A percentile compares a stretch with the other conserved stretches of the same genome.
Conservation (phyloP, 1,284 basidiomycete species). For the Cryptococcus wingfieldii region DNA sequence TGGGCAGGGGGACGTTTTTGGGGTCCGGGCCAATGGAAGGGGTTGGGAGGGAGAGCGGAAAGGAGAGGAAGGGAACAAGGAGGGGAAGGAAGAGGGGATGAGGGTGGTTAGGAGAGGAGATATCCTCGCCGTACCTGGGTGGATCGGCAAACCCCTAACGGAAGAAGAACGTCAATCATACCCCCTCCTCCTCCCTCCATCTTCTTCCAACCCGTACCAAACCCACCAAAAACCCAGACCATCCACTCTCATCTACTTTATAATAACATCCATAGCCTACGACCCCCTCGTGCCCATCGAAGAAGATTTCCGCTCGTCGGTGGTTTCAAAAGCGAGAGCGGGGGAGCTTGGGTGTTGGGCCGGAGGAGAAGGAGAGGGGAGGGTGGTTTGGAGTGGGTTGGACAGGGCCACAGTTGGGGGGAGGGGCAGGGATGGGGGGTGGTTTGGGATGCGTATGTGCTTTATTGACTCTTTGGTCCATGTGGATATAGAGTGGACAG, state of each 20-base stretch:
- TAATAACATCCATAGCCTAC: conserved; percentile 71
- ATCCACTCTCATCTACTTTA: conserved; percentile 61
- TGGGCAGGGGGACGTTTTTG: conserved; percentile 66
- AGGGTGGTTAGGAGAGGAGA: conserved; percentile 72
- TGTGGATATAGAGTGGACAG: too few relatives aligned
- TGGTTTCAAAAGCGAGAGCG: conserved; percentile 42
- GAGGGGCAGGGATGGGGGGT: conserved; percentile 24
- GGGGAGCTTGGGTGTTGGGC: conserved; percentile 84
- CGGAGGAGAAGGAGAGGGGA: conserved; percentile 56
- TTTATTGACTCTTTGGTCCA: too few relatives aligned
- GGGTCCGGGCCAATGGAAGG: background rate
- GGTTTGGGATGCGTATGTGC: conserved; percentile 34
- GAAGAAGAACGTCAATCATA: conserved; percentile 32
- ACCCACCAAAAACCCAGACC: background rate
- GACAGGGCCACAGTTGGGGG: conserved; percentile 25
- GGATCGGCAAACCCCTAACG: conserved; percentile 54
- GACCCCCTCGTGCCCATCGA: conserved; percentile 50
- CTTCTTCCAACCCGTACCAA: conserved; percentile 1
- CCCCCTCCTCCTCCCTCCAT: background rate
- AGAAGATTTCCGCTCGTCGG: conserved; percentile 50
- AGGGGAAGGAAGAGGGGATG: conserved; percentile 36
- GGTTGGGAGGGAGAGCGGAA: too few relatives aligned
- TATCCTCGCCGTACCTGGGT: conserved; percentile 67
- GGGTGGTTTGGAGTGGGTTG: conserved; percentile 53
- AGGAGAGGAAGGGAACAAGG: conserved; percentile 1